These are phyloP conservation scores for Colletotrichum acutatum DNA, from an alignment of 2,329 filamentous ascomycete genomes.

Conservation along the genomic window DNA sequence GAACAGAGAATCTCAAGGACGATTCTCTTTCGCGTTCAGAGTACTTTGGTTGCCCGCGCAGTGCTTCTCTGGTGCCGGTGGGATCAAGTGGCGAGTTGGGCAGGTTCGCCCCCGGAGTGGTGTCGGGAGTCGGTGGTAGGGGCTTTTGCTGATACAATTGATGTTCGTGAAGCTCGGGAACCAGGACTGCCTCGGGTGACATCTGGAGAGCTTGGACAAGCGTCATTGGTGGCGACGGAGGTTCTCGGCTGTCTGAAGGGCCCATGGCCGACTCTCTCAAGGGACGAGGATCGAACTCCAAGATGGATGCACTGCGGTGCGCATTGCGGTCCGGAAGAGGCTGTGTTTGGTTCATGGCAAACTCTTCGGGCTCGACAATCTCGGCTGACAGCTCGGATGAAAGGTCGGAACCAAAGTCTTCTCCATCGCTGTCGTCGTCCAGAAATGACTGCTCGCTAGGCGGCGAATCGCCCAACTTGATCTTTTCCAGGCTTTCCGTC, in stretches of 20 bases:
- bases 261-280: conserved; percentile 20
- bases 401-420: conserved; percentile 65
- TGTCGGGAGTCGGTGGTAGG: conserved; percentile 61
- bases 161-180: conserved; percentile 53
- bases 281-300: conserved; percentile 20
- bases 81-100: conserved; percentile 46
- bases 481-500: conserved; percentile 62
- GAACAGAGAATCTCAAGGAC: conserved; percentile 59
- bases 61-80: conserved; percentile 48
- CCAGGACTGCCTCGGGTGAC: conserved; percentile 50
- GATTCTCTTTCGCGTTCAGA: conserved; percentile 41
- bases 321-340: neutral
- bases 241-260: conserved; percentile 17
- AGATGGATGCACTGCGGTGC: conserved; percentile 21
- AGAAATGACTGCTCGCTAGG: conserved; percentile 55
- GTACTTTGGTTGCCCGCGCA: conserved; percentile 48
- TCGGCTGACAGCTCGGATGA: conserved; percentile 72
- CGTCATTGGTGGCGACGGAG: conserved; percentile 59
- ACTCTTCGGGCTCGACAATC: conserved; percentile 43
- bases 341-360: conserved; percentile 34
- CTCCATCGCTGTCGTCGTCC: conserved; percentile 56
- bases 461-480: conserved; percentile 48
- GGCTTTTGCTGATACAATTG: conserved; percentile 57
- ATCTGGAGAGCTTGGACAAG: conserved; percentile 59
- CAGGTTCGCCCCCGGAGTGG: conserved; percentile 55